phyloP scores from a whole-genome alignment of 441 rosid genomes.

The Adansonia rubrostipa region DNA sequence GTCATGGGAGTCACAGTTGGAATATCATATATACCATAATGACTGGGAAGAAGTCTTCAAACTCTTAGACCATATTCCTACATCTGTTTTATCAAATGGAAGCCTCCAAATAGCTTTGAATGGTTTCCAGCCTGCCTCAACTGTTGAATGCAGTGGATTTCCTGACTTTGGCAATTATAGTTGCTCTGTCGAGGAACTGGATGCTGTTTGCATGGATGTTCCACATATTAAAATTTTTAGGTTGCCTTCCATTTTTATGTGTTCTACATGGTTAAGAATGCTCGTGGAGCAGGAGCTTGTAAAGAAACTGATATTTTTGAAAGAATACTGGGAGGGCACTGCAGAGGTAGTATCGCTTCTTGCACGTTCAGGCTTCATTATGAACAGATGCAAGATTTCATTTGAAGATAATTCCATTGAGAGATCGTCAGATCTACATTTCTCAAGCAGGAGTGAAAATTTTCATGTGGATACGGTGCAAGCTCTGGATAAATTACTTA shows the following conservation, averaged over 20 bases:
- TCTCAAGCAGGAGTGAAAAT: constrained; percentile 47
- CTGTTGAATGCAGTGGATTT: constrained; percentile 50
- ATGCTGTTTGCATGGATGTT: constrained; percentile 80
- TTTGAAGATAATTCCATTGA: constrained; percentile 49
- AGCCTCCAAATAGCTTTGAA: constrained; percentile 82
- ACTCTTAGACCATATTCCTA: constrained; percentile 80
- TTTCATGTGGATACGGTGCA: constrained; percentile 44
- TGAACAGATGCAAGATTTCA: constrained; percentile 46
- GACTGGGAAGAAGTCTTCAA: constrained; percentile 93
- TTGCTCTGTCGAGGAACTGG: constrained; percentile 79
- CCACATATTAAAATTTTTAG: constrained; percentile 79
- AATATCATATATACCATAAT: constrained; percentile 84
- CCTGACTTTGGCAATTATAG: constrained; percentile 53
- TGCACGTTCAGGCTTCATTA: constrained; percentile 81
- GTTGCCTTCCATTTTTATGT: constrained; percentile 57
- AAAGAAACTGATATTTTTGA: constrained; percentile 74
- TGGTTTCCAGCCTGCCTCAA: constrained; percentile 55
- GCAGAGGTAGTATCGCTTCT: constrained; percentile 73
- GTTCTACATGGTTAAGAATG: constrained; percentile 77
- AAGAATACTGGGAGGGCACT: constrained; percentile 91
- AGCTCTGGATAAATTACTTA: constrained; percentile 75
- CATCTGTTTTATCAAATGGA: constrained; percentile 69
- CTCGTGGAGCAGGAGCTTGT: constrained; percentile 91
- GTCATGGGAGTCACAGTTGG: constrained; percentile 95
- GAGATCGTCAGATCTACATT: constrained; percentile 54